Percentiles rank a stretch among this genome's conserved stretches.
phyloP scores from a whole-genome alignment of 305 asterid species.

The Solanum aculeatissimum region DNA sequence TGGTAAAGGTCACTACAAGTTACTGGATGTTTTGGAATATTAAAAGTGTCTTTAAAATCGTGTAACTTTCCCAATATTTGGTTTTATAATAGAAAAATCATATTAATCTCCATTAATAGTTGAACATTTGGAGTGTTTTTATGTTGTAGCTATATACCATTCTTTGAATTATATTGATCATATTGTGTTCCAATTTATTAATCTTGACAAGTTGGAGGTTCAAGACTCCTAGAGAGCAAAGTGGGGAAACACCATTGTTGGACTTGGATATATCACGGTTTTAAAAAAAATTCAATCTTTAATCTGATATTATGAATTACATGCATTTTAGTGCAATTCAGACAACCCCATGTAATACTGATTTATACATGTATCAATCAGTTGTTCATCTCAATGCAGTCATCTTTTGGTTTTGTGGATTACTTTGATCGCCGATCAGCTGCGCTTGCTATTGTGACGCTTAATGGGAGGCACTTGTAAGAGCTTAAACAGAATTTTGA shows the following conservation, averaged over 20 bases:
- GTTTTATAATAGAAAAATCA: not conserved
- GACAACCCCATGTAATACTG: not conserved
- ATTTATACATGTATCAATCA: not conserved
- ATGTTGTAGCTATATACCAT: not conserved
- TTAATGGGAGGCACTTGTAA: conserved; percentile 91
- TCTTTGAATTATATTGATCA: not conserved
- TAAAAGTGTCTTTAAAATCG: not conserved
- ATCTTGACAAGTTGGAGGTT: not conserved
- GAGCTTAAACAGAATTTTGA: conserved; percentile 5
- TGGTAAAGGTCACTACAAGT: not conserved
- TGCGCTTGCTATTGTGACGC: conserved; percentile 67
- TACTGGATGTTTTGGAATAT: not conserved
- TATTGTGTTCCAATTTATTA: not conserved
- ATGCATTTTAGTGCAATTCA: not conserved
- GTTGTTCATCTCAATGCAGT: conserved; percentile 32
- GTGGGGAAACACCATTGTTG: not conserved
- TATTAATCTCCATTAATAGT: not conserved
- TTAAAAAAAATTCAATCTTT: not conserved
- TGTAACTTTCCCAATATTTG: not conserved
- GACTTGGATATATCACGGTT: not conserved
- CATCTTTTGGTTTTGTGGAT: conserved; percentile 90
- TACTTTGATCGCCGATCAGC: conserved; percentile 90
- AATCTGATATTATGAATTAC: not conserved
- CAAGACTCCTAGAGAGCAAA: not conserved
- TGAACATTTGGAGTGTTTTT: not conserved